phyloP scores from a whole-genome alignment of 805 yeast species.

The Pichia paraexigua region DNA sequence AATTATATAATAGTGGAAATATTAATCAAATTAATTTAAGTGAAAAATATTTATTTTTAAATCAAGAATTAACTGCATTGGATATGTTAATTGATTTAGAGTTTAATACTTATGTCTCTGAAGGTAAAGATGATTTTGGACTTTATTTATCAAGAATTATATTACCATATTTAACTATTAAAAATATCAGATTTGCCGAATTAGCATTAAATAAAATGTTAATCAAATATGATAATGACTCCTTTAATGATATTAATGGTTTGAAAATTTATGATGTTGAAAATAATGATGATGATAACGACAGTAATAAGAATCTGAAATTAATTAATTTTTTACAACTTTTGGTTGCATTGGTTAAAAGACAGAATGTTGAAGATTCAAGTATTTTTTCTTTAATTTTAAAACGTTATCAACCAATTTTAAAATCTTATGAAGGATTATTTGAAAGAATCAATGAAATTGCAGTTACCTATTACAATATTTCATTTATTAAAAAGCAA shows the following conservation, averaged over 20 bases:
- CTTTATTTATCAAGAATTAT: conserved; percentile 45
- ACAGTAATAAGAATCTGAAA: too few relatives aligned
- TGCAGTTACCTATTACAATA: conserved; percentile 24
- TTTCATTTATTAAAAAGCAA: conserved; percentile 37
- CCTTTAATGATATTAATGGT: conserved; percentile 11
- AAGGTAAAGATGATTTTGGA: conserved; percentile 27
- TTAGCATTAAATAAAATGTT: conserved; percentile 34
- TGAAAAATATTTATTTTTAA: conserved; percentile 23
- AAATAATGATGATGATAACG: too few relatives aligned
- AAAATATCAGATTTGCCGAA: conserved; percentile 56
- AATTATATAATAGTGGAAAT: conserved; percentile 37
- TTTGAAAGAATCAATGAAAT: conserved; percentile 22
- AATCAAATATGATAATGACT: conserved; percentile 9
- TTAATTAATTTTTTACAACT: conserved; percentile 65
- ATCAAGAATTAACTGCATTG: conserved; percentile 17
- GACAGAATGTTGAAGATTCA: conserved; percentile 30
- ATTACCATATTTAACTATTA: conserved; percentile 63
- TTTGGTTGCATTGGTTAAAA: conserved; percentile 51
- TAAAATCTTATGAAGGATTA: conserved; percentile 18
- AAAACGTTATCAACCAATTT: conserved; percentile 29
- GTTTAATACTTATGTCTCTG: conserved; percentile 26
- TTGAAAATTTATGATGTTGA: conserved; percentile 29
- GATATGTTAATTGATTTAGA: conserved; percentile 29
- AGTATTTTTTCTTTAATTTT: conserved; percentile 36
- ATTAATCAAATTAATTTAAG: conserved; percentile 19